Evolutionary conservation across 1,284 basidiomycete genomes (phyloP).

Genomic region (Cryptococcus neoformans): DNA sequence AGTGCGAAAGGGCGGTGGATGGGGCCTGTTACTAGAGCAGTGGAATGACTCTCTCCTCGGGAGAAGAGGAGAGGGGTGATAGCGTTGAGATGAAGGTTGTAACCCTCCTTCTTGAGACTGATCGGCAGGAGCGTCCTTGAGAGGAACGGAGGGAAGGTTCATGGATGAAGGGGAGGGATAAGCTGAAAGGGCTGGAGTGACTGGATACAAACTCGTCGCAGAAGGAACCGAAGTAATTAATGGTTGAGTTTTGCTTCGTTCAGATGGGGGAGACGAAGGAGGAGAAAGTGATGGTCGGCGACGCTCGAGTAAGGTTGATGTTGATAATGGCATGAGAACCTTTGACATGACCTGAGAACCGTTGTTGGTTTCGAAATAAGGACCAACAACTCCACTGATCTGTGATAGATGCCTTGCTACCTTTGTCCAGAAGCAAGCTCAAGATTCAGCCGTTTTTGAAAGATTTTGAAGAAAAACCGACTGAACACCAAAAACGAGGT

Average conservation of each 20-base stretch:
- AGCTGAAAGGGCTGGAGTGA: background rate
- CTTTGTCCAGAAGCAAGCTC: too few species aligned
- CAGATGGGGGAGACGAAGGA: background rate
- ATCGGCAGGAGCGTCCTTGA: constrained; percentile 2
- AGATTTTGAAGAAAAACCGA: too few species aligned
- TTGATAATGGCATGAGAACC: too few species aligned
- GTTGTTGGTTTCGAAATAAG: too few species aligned
- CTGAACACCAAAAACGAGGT: too few species aligned
- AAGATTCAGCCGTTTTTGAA: too few species aligned
- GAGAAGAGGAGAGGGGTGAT: background rate
- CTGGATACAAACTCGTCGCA: too few species aligned
- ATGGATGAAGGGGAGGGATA: constrained; percentile 17
- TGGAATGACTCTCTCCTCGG: constrained; percentile 8
- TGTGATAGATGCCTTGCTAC: too few species aligned
- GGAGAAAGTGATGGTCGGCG: too few species aligned
- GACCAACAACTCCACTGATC: too few species aligned
- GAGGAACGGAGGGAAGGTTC: constrained; percentile 6
- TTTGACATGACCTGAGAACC: too few species aligned
- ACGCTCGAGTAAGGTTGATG: too few species aligned
- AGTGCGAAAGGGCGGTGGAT: constrained; percentile 12
- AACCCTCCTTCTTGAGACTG: background rate
- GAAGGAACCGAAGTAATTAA: background rate
- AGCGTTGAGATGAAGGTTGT: background rate
- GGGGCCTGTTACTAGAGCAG: constrained; percentile 12
- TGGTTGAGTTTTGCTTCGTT: background rate